phyloP scores from a whole-genome alignment of 2,329 filamentous ascomycete species.

The Colletotrichum sojae region DNA sequence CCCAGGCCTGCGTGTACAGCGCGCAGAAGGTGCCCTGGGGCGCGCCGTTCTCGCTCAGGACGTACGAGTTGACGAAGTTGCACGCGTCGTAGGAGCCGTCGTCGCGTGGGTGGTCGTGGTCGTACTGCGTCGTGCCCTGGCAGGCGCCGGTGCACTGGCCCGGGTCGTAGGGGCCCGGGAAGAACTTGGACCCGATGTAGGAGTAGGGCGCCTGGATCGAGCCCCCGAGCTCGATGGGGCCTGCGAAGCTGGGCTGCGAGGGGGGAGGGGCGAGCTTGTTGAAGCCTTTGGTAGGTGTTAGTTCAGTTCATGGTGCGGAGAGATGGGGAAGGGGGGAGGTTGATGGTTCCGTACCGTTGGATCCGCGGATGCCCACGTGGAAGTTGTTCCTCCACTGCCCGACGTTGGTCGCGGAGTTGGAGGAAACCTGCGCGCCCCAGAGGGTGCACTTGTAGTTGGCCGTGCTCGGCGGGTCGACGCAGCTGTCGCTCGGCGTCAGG shows the following conservation, averaged over 20 bases:
- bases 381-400: slow-evolving; percentile 38
- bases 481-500: slow-evolving; percentile 8
- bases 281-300: slow-evolving; percentile 10
- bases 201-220: slow-evolving; percentile 19
- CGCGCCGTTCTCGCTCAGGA: slow-evolving; percentile 14
- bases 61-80: slow-evolving; percentile 38
- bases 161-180: slow-evolving; percentile 17
- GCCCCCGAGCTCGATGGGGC: slow-evolving; percentile 1
- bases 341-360: slow-evolving; percentile 30
- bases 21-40: slow-evolving; percentile 31
- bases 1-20: slow-evolving; percentile 30
- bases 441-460: slow-evolving; percentile 32
- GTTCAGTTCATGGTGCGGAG: neutral
- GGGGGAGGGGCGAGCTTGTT: slow-evolving; percentile 11
- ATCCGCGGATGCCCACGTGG: slow-evolving; percentile 37
- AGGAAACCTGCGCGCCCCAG: slow-evolving; percentile 10
- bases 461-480: slow-evolving; percentile 25
- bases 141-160: slow-evolving; percentile 25
- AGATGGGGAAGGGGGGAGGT: neutral
- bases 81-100: slow-evolving; percentile 34
- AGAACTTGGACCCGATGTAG: slow-evolving; percentile 29
- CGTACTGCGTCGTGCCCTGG: slow-evolving; percentile 22
- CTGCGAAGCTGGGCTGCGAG: neutral
- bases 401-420: slow-evolving; percentile 28
- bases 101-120: slow-evolving; percentile 16